phyloP scores from a whole-genome alignment of 805 yeast genomes.

The Hanseniaspora valbyensis region DNA sequence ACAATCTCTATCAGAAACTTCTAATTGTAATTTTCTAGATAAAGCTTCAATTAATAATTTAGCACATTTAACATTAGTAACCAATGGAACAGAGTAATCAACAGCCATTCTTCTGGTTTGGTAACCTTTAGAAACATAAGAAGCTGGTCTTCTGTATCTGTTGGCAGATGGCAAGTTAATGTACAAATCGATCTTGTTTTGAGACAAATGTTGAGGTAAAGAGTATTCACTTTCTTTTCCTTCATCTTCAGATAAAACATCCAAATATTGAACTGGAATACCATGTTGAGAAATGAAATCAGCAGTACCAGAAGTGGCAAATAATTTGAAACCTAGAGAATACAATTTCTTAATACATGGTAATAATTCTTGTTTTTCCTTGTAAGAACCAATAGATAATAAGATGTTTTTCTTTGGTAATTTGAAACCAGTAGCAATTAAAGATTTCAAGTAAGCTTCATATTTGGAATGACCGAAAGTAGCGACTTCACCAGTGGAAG shows the following conservation, averaged over 20 bases:
- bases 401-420: slow-evolving; percentile 90
- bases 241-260: slow-evolving; percentile 63
- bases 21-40: slow-evolving; percentile 53
- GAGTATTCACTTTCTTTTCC: slow-evolving; percentile 89
- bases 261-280: slow-evolving; percentile 88
- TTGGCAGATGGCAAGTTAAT: slow-evolving; percentile 93
- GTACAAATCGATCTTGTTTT: slow-evolving; percentile 90
- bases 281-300: slow-evolving; percentile 94
- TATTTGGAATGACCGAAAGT: slow-evolving; percentile 91
- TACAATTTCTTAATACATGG: slow-evolving; percentile 74
- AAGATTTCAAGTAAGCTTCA: slow-evolving; percentile 92
- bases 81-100: slow-evolving; percentile 93
- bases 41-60: slow-evolving; percentile 91
- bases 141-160: slow-evolving; percentile 97
- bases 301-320: slow-evolving; percentile 98
- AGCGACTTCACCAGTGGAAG: slow-evolving; percentile 98
- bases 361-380: slow-evolving; percentile 86
- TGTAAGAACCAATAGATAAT: slow-evolving; percentile 89
- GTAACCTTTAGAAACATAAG: slow-evolving; percentile 95
- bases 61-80: slow-evolving; percentile 95
- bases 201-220: slow-evolving; percentile 89
- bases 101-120: slow-evolving; percentile 99
- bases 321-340: slow-evolving; percentile 77
- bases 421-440: slow-evolving; percentile 89
- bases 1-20: slow-evolving; percentile 67